These are phyloP conservation scores for Chaetomium sp. DNA, from an alignment of 2,329 filamentous ascomycete species.

Conservation along the genomic window DNA sequence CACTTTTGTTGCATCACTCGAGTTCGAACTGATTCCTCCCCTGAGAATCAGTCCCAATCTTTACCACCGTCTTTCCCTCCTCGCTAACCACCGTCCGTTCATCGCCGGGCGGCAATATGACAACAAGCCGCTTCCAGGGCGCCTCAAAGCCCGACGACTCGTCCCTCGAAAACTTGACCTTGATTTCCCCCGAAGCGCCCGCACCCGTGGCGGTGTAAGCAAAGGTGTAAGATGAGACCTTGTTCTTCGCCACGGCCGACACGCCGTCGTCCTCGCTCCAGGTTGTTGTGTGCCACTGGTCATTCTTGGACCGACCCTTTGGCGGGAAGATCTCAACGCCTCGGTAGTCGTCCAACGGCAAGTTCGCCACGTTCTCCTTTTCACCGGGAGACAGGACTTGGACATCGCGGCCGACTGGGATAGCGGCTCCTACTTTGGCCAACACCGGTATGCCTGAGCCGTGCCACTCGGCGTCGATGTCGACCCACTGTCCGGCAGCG, in stretches of 20 bases:
- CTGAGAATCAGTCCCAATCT: slow-evolving; percentile 4
- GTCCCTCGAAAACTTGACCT: slow-evolving; percentile 6
- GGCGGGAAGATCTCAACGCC: slow-evolving; percentile 17
- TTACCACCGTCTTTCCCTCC: not conserved
- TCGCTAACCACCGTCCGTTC: slow-evolving; percentile 13
- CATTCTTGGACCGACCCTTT: slow-evolving; percentile 4
- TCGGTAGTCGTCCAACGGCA: slow-evolving; percentile 17
- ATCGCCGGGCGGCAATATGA: slow-evolving; percentile 14
- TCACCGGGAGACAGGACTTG: slow-evolving; percentile 14
- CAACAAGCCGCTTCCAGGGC: slow-evolving; percentile 13
- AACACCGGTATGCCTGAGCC: slow-evolving; percentile 10
- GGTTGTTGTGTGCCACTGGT: slow-evolving; percentile 10
- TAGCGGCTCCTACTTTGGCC: not conserved
- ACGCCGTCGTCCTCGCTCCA: slow-evolving; percentile 17
- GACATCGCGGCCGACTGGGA: slow-evolving; percentile 9
- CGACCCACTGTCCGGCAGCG: slow-evolving; percentile 14
- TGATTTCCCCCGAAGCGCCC: slow-evolving; percentile 7
- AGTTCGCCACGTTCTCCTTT: slow-evolving; percentile 11
- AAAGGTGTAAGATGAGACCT: slow-evolving; percentile 9
- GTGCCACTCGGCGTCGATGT: slow-evolving; percentile 20
- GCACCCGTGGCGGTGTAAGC: slow-evolving; percentile 12
- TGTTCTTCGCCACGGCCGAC: slow-evolving; percentile 4
- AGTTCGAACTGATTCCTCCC: slow-evolving; percentile 10
- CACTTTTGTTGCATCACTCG: slow-evolving; percentile 3
- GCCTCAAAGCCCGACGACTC: slow-evolving; percentile 16